phyloP scores from a whole-genome alignment of 2,329 filamentous ascomycete genomes.

The Thelonectria discophora region DNA sequence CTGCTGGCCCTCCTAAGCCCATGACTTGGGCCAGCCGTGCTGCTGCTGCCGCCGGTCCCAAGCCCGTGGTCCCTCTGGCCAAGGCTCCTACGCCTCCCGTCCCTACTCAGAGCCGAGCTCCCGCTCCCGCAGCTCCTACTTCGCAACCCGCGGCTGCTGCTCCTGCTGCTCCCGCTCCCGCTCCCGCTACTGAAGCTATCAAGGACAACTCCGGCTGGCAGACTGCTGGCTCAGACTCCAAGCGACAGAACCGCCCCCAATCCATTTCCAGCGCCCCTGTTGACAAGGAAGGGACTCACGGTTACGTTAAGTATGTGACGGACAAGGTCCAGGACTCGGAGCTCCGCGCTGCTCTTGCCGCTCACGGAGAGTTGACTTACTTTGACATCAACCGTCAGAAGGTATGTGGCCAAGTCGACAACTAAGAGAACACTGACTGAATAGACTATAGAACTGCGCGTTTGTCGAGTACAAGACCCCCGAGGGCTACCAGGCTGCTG shows the following conservation, averaged over 20 bases:
- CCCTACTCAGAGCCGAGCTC: constrained; percentile 58
- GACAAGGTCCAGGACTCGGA: constrained; percentile 83
- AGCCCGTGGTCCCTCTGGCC: constrained; percentile 62
- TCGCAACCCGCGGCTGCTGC: constrained; percentile 51
- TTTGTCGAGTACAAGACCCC: constrained; percentile 91
- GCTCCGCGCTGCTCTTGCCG: constrained; percentile 74
- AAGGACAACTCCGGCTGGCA: constrained; percentile 77
- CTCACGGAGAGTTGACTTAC: constrained; percentile 75
- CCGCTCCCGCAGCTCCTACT: constrained; percentile 49
- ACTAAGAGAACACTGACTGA: constrained; percentile 20
- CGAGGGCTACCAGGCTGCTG: constrained; percentile 83
- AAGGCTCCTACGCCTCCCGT: constrained; percentile 66
- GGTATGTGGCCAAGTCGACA: constrained; percentile 60
- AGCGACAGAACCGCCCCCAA: constrained; percentile 81
- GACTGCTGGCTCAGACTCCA: constrained; percentile 83
- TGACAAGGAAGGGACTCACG: constrained; percentile 81
- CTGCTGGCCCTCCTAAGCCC: constrained; percentile 62
- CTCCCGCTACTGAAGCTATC: constrained; percentile 51
- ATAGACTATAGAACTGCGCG: constrained; percentile 79
- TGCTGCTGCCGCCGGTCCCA: constrained; percentile 65
- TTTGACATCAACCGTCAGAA: constrained; percentile 85
- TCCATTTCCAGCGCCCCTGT: constrained; percentile 65
- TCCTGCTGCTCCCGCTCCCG: constrained; percentile 49
- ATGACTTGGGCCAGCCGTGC: constrained; percentile 79
- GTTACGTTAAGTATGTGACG: constrained; percentile 95